Evolutionary conservation across 2,329 filamentous ascomycete species (phyloP), one percentile per base, ranked within the genome.

Genomic region (Neofusicoccum laricinum): DNA sequence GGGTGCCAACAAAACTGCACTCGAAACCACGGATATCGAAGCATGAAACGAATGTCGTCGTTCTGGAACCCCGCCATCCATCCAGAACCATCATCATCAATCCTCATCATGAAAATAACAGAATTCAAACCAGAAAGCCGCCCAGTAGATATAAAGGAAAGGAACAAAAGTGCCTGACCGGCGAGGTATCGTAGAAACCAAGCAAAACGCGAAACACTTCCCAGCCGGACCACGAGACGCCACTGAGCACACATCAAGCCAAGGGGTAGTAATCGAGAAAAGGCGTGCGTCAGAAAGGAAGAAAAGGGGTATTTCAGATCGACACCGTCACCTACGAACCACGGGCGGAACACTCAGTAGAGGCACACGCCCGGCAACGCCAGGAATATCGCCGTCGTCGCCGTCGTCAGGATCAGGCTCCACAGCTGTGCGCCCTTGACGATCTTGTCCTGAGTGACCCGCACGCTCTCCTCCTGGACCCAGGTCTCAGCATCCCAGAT

Each of bases 401-500:
- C 57, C 8, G 72, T 64, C 25, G 76, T 72, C 8, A 73, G 63
- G 10, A 77, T 65, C 3, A 74, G 69, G 4, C 71, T 77, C 74
- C 73, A 77, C 5, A 77, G n/a, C 36, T 78, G 66, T 0, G 75
- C 71, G 40, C 70, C 66, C 65, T 76, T 68, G 0, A 80, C 72
- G 2, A 93, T 92, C 65, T 85, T 90, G 70, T 93, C 90, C 76
- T 93, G 91, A 62, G 93, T 89, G 74, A 89, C 85, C 61, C 90
- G 82, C 64, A 94, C 81, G 17, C 88, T 89, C 15, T 90, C 90
- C 79, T 94, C 91, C 76, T 92, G 84, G 57, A 93, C 88, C 89
- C 89, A 92, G 41, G 90, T 84, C 76, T 91, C 86, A 63, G 88
- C 85, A 71, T 93, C 90, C 74, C 93, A 92, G 50, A 93, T 78